Percentiles rank a stretch among this genome's conserved stretches.
phyloP scores from a whole-genome alignment of 169 alveolate genomes.

The Eimeria necatrix region DNA sequence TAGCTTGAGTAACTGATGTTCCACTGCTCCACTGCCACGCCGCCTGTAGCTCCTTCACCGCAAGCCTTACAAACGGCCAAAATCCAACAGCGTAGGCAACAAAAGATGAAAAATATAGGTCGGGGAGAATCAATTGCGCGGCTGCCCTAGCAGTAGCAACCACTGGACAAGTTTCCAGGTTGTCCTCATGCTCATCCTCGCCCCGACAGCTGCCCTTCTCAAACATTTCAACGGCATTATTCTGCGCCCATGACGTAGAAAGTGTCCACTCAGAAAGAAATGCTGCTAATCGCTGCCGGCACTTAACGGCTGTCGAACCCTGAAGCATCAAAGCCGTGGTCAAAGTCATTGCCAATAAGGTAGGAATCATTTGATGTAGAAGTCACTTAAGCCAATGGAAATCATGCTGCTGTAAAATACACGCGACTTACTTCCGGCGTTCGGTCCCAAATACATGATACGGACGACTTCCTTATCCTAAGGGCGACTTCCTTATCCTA shows the following conservation, averaged over 20 bases:
- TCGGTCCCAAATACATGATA: not conserved
- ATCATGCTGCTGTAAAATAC: not conserved
- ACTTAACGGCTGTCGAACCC: slow-evolving; percentile 20
- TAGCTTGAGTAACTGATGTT: not conserved
- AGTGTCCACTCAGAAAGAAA: slow-evolving; percentile 50
- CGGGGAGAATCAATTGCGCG: slow-evolving; percentile 11
- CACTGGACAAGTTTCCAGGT: not conserved
- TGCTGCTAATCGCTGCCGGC: slow-evolving; percentile 6
- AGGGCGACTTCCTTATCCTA: not conserved
- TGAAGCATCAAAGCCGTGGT: not conserved
- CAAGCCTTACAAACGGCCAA: slow-evolving; percentile 59
- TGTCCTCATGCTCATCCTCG: not conserved
- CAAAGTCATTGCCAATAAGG: not conserved
- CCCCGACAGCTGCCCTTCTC: not conserved
- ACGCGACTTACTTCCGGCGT: not conserved
- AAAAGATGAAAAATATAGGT: slow-evolving; percentile 24
- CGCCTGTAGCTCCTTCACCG: slow-evolving; percentile 21
- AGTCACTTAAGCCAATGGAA: too few relatives aligned
- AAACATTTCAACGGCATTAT: not conserved
- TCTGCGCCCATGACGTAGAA: not conserved
- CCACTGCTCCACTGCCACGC: slow-evolving; percentile 10
- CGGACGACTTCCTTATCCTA: too few relatives aligned
- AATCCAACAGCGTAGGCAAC: slow-evolving; percentile 60
- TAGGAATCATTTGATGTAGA: too few relatives aligned
- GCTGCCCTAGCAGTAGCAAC: slow-evolving; percentile 53